A percentile compares a stretch with the other conserved stretches of the same genome.
These are phyloP conservation scores for Phytopythium delawarense DNA, from an alignment of 352 stramenopile genomes.

Conservation along the genomic window DNA sequence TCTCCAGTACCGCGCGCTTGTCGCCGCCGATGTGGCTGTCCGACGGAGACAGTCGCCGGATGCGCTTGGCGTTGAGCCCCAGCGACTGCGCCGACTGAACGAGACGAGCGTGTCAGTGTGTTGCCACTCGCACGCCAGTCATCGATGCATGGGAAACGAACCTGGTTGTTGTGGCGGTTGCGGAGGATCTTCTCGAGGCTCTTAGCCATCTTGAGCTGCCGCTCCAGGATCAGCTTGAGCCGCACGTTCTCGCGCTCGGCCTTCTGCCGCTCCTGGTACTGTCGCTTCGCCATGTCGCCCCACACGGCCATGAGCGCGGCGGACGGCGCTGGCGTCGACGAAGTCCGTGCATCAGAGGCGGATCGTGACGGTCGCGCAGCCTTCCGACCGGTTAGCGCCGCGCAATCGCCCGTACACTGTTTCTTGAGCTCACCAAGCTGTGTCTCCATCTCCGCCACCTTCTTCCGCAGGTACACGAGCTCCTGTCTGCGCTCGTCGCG, in stretches of 20 bases:
- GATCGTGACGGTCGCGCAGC: slow-evolving; percentile 9
- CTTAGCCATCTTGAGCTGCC: slow-evolving; percentile 44
- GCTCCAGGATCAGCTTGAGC: slow-evolving; percentile 41
- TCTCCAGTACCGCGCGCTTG: slow-evolving; percentile 23
- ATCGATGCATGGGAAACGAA: slow-evolving; percentile 18
- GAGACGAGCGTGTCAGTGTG: slow-evolving; percentile 11
- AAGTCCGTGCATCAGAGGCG: neutral
- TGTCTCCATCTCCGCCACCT: slow-evolving; percentile 30
- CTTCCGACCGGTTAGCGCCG: slow-evolving; percentile 7
- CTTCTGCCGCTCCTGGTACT: slow-evolving; percentile 31
- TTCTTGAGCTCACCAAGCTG: slow-evolving; percentile 27
- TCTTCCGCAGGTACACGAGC: slow-evolving; percentile 32
- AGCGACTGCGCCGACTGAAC: slow-evolving; percentile 18
- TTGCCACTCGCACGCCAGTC: slow-evolving; percentile 8
- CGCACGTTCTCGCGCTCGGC: slow-evolving; percentile 43
- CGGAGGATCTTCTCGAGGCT: slow-evolving; percentile 31
- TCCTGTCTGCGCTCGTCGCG: slow-evolving; percentile 26
- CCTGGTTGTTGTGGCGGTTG: slow-evolving; percentile 31
- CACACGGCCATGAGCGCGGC: slow-evolving; percentile 28
- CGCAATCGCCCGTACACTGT: slow-evolving; percentile 2
- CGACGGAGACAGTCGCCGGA: slow-evolving; percentile 19
- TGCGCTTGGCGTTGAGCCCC: slow-evolving; percentile 20
- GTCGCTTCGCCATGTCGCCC: slow-evolving; percentile 35
- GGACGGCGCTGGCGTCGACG: slow-evolving; percentile 12
- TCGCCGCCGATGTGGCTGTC: slow-evolving; percentile 13